Evolutionary conservation across 495 filamentous ascomycete species (phyloP).

Genomic region (Cercophora sp.): DNA sequence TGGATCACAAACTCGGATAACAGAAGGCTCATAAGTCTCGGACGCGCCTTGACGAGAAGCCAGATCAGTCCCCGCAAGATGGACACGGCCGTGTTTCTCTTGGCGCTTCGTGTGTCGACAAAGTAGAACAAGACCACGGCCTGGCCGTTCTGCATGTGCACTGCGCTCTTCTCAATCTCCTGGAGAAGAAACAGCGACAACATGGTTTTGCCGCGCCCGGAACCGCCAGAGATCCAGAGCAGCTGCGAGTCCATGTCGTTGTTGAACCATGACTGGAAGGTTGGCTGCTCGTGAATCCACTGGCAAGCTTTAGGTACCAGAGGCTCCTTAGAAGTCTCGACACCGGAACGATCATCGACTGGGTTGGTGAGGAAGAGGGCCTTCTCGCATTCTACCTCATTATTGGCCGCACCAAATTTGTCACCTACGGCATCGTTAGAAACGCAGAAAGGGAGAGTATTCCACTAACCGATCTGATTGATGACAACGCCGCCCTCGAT

Average conservation of each 20-base stretch:
- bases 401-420: not conserved
- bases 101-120: not conserved
- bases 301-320: not conserved
- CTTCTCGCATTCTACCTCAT: not conserved
- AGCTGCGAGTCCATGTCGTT: not conserved
- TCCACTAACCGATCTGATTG: too few relatives aligned
- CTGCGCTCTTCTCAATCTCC: not conserved
- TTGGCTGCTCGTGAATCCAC: not conserved
- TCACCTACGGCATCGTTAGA: too few relatives aligned
- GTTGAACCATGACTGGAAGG: not conserved
- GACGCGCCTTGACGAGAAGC: not conserved
- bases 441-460: too few relatives aligned
- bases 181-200: not conserved
- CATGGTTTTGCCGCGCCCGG: not conserved
- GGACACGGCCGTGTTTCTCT: not conserved
- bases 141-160: not conserved
- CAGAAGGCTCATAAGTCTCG: not conserved
- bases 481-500: not conserved
- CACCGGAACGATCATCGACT: not conserved
- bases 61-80: constrained; percentile 4
- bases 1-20: not conserved
- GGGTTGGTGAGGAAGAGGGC: constrained; percentile 5
- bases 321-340: not conserved
- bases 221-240: constrained; percentile 1
- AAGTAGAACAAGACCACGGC: constrained; percentile 1